These are phyloP conservation scores for Claviceps sp. DNA, from an alignment of 2,329 filamentous ascomycete species.

Conservation along the genomic window DNA sequence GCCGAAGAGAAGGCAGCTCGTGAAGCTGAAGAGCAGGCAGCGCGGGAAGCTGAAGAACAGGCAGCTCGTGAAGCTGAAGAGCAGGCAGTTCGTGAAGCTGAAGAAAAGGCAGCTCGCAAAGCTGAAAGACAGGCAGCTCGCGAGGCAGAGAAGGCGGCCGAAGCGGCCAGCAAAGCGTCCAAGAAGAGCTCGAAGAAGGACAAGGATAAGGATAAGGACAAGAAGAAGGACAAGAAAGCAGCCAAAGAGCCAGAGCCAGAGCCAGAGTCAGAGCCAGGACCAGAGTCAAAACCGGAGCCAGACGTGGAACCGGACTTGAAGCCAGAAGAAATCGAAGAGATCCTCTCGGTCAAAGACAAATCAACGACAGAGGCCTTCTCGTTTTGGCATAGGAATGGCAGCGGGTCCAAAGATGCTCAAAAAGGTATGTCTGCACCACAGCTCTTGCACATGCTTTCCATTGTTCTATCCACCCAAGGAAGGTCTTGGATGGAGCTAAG, in stretches of 20 bases:
- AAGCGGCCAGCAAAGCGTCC: constrained; percentile 22
- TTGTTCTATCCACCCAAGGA: neutral
- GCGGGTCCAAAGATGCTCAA: constrained; percentile 26
- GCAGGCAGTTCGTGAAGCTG: constrained; percentile 7
- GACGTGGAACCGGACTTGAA: constrained; percentile 21
- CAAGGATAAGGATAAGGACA: constrained; percentile 13
- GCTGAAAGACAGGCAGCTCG: constrained; percentile 20
- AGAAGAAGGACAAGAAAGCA: constrained; percentile 10
- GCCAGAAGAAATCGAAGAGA: constrained; percentile 29
- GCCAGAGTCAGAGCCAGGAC: constrained; percentile 6
- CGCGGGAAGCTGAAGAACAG: constrained; percentile 28
- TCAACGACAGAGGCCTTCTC: constrained; percentile 33
- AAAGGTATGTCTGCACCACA: constrained; percentile 22
- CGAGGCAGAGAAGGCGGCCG: constrained; percentile 13
- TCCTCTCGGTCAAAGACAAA: constrained; percentile 21
- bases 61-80: constrained; percentile 24
- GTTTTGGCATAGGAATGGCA: constrained; percentile 40
- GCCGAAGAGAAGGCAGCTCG: constrained; percentile 8
- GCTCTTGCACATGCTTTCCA: constrained; percentile 2
- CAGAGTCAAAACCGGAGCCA: constrained; percentile 7
- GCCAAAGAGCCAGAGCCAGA: constrained; percentile 9
- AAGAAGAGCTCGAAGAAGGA: constrained; percentile 25
- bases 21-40: constrained; percentile 16
- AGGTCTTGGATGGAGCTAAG: constrained; percentile 20
- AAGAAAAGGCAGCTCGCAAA: constrained; percentile 13